A percentile compares a stretch with the other conserved stretches of the same genome.
Conservation (phyloP, 176 grass and related monocot species). For the Triticum monococcum region DNA sequence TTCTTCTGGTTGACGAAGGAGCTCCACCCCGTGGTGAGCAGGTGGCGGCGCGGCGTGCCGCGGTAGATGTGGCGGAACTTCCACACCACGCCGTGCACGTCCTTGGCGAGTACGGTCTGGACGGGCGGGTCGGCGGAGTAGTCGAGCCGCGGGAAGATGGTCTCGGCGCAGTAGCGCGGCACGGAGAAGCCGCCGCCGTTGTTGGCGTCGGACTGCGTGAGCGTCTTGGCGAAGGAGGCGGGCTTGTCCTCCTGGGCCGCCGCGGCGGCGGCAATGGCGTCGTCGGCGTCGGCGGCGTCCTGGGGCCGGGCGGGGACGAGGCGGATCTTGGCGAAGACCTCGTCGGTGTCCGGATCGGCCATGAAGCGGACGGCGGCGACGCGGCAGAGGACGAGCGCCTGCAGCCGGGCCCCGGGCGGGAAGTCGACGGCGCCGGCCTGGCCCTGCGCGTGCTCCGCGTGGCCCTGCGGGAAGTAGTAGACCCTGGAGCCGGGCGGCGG, state of each 20-base stretch:
- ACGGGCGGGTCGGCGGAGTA: conserved; percentile 93
- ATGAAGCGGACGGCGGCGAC: conserved; percentile 52
- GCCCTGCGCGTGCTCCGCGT: conserved; percentile 74
- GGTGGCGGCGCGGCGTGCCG: conserved; percentile 85
- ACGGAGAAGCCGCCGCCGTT: conserved; percentile 98
- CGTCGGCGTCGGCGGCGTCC: conserved; percentile 47
- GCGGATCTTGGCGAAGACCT: conserved; percentile 84
- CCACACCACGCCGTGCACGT: conserved; percentile 94
- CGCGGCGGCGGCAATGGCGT: conserved; percentile 46
- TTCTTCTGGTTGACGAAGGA: conserved; percentile 99
- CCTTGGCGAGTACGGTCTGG: conserved; percentile 94
- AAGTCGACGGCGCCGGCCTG: conserved; percentile 20
- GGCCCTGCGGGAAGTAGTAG: conserved; percentile 96
- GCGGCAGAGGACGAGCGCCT: conserved; percentile 61
- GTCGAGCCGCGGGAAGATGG: conserved; percentile 94
- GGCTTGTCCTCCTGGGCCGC: conserved; percentile 50
- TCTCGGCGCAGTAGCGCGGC: conserved; percentile 97
- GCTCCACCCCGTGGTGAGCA: conserved; percentile 97
- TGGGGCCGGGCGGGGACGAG: conserved; percentile 50
- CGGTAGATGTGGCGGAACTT: conserved; percentile 98
- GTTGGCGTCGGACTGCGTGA: conserved; percentile 98
- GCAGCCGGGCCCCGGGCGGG: conserved; percentile 1
- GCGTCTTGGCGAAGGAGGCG: conserved; percentile 90
- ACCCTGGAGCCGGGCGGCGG: conserved; percentile 65
- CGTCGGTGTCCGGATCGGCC: conserved; percentile 82